Conservation (phyloP, 768 basidiomycete species). For the Candolleomyces aberdarensis region DNA sequence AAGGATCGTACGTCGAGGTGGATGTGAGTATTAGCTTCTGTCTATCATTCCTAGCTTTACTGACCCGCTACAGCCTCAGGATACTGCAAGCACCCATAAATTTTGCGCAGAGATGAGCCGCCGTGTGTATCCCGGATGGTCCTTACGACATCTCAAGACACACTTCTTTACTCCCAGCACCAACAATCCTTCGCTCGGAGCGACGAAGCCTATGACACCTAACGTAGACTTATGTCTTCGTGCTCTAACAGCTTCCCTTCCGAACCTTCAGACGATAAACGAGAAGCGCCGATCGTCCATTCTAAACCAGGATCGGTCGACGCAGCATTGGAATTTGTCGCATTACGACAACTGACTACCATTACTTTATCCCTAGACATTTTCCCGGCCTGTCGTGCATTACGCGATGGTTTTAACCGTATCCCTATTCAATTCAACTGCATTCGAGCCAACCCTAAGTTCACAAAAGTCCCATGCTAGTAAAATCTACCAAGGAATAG, state of each 20-base stretch:
- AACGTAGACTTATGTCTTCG: background rate
- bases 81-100: background rate
- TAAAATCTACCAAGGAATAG: background rate
- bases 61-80: background rate
- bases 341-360: background rate
- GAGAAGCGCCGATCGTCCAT: background rate
- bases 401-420: background rate
- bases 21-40: background rate
- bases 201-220: background rate
- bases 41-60: background rate
- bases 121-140: background rate
- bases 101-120: constrained; percentile 4
- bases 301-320: background rate
- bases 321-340: background rate
- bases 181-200: background rate
- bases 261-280: constrained; percentile 1
- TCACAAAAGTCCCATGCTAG: too few species aligned
- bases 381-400: background rate
- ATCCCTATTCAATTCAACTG: too few species aligned
- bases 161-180: background rate
- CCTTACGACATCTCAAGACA: background rate
- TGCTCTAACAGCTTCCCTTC: background rate
- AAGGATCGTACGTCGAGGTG: background rate
- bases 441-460: too few species aligned
- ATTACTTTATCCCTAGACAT: background rate